Evolutionary conservation across 805 yeast genomes (phyloP).

Genomic region (Osmozyma mogii): DNA sequence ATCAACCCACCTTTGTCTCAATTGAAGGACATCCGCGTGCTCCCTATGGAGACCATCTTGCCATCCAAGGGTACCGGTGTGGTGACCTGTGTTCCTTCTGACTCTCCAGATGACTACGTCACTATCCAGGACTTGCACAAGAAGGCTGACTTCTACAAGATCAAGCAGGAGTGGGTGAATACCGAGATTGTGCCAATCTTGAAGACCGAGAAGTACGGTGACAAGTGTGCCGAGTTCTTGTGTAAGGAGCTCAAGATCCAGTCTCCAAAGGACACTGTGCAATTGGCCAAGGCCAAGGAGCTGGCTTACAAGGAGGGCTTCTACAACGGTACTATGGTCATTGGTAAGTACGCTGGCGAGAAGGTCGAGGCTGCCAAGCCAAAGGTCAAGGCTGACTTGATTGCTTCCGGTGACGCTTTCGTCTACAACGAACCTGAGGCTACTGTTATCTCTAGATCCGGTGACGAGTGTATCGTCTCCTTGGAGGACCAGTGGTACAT

Average conservation of each 20-base stretch:
- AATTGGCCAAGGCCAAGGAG: slow-evolving; percentile 89
- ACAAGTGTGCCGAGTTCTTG: slow-evolving; percentile 73
- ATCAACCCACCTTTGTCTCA: slow-evolving; percentile 79
- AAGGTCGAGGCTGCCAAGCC: slow-evolving; percentile 88
- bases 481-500: slow-evolving; percentile 98
- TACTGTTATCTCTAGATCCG: slow-evolving; percentile 84
- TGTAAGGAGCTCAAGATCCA: slow-evolving; percentile 84
- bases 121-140: slow-evolving; percentile 76
- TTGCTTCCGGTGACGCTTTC: slow-evolving; percentile 73
- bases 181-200: slow-evolving; percentile 68
- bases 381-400: slow-evolving; percentile 73
- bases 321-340: slow-evolving; percentile 76
- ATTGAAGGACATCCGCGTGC: slow-evolving; percentile 62
- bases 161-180: slow-evolving; percentile 79
- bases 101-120: slow-evolving; percentile 94
- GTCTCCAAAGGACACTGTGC: slow-evolving; percentile 86
- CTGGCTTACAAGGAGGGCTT: slow-evolving; percentile 93
- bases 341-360: slow-evolving; percentile 81
- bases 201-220: slow-evolving; percentile 80
- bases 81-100: slow-evolving; percentile 98
- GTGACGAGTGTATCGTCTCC: slow-evolving; percentile 94
- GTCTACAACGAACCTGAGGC: slow-evolving; percentile 93
- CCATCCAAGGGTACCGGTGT: slow-evolving; percentile 98
- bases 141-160: slow-evolving; percentile 85
- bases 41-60: slow-evolving; percentile 96